These are phyloP conservation scores for Phylloporus rhodoxanthus DNA, from an alignment of 768 basidiomycete genomes.

Conservation along the genomic window DNA sequence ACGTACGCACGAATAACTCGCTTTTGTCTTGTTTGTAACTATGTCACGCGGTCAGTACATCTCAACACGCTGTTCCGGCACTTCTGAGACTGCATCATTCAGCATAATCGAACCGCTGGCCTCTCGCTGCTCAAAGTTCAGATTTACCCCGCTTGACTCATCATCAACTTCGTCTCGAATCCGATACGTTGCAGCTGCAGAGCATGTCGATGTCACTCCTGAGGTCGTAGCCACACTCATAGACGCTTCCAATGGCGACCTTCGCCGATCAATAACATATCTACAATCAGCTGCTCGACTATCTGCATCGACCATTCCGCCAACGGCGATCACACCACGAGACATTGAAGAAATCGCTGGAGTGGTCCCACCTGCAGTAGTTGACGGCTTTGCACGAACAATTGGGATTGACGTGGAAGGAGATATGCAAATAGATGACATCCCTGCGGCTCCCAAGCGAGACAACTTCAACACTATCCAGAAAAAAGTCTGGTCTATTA, in stretches of 20 bases:
- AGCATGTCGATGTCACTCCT: constrained; percentile 54
- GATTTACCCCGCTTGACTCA: constrained; percentile 88
- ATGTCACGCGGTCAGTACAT: constrained; percentile 82
- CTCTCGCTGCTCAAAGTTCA: constrained; percentile 98
- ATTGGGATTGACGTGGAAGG: constrained; percentile 68
- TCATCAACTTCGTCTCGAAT: constrained; percentile 71
- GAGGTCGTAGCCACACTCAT: constrained; percentile 71
- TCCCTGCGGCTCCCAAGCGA: constrained; percentile 17
- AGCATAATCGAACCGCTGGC: constrained; percentile 98
- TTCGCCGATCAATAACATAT: constrained; percentile 95
- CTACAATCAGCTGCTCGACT: constrained; percentile 92
- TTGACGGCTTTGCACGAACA: constrained; percentile 60
- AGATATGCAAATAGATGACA: constrained; percentile 45
- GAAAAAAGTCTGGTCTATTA: constrained; percentile 66
- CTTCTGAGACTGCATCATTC: constrained; percentile 2
- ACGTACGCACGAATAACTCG: constrained; percentile 95
- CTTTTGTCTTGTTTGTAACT: constrained; percentile 98
- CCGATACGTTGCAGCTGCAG: constrained; percentile 70
- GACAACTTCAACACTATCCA: constrained; percentile 58
- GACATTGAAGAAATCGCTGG: constrained; percentile 98
- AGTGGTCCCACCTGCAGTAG: constrained; percentile 73
- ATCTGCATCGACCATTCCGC: constrained; percentile 65
- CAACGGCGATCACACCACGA: constrained; percentile 62
- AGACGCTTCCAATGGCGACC: constrained; percentile 79
- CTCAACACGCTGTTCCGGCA: not conserved